Evolutionary conservation across 2,329 filamentous ascomycete genomes (phyloP).

Genomic region (Calonectria honghensis): DNA sequence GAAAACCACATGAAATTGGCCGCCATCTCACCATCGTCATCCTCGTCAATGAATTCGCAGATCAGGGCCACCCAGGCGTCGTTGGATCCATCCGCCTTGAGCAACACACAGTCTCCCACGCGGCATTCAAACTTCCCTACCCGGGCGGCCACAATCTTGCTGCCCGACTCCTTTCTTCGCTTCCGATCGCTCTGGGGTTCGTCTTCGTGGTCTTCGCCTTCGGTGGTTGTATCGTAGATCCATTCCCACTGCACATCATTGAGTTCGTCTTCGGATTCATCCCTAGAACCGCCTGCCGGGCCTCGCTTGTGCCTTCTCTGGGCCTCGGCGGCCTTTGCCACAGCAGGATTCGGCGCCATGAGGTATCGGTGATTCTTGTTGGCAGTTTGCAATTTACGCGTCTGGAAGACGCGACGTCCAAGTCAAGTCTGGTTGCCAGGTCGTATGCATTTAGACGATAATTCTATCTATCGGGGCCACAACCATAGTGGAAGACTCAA

Average conservation of each 20-base stretch:
- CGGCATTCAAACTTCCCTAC: slow-evolving; percentile 88
- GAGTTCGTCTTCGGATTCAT: slow-evolving; percentile 93
- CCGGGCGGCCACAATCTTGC: slow-evolving; percentile 84
- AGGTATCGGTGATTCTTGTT: slow-evolving; percentile 39
- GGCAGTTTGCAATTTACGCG: slow-evolving; percentile 52
- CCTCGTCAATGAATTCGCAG: slow-evolving; percentile 85
- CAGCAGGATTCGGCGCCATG: slow-evolving; percentile 51
- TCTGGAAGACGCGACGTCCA: slow-evolving; percentile 56
- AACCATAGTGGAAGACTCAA: not conserved
- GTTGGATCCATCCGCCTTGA: slow-evolving; percentile 90
- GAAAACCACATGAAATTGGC: slow-evolving; percentile 98
- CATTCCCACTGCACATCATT: slow-evolving; percentile 87
- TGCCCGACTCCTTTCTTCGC: slow-evolving; percentile 58
- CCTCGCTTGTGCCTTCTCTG: slow-evolving; percentile 45
- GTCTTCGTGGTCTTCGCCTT: slow-evolving; percentile 54
- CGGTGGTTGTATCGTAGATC: slow-evolving; percentile 74
- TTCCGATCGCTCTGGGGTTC: slow-evolving; percentile 59
- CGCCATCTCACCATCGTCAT: slow-evolving; percentile 80
- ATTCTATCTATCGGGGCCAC: slow-evolving; percentile 40
- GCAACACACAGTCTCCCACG: slow-evolving; percentile 87
- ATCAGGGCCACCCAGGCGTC: slow-evolving; percentile 96
- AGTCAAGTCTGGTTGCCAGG: slow-evolving; percentile 47
- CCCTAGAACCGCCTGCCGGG: slow-evolving; percentile 76
- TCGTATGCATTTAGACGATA: slow-evolving; percentile 49
- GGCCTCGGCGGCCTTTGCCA: slow-evolving; percentile 46